Evolutionary conservation across 129 eudicot genomes (phyloP).

Genomic region (Lonicera japonica): DNA sequence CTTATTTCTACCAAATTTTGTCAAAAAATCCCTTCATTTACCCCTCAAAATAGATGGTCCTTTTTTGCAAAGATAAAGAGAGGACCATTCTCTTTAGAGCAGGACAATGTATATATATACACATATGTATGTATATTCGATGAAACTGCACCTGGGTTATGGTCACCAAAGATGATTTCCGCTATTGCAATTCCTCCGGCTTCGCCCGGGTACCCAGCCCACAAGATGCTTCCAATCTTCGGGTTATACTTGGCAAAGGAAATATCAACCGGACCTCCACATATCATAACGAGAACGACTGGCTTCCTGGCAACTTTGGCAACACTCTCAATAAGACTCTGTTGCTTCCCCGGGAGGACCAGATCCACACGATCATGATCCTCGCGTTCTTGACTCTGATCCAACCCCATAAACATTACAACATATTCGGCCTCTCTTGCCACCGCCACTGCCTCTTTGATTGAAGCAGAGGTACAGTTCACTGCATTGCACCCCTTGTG

Average conservation of each 20-base stretch:
- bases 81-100: too few relatives aligned
- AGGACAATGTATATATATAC: too few relatives aligned
- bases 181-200: constrained; percentile 87
- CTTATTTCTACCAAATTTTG: too few relatives aligned
- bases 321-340: constrained; percentile 42
- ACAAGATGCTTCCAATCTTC: constrained; percentile 79
- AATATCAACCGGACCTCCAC: constrained; percentile 93
- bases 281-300: constrained; percentile 66
- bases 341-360: constrained; percentile 77
- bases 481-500: constrained; percentile 61
- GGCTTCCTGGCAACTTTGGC: constrained; percentile 73
- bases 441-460: constrained; percentile 38
- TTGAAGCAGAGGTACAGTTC: constrained; percentile 42
- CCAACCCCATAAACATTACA: constrained; percentile 89
- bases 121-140: too few relatives aligned
- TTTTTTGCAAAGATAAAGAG: too few relatives aligned
- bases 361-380: constrained; percentile 60
- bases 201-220: constrained; percentile 99
- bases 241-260: constrained; percentile 68
- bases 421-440: constrained; percentile 69
- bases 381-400: constrained; percentile 73
- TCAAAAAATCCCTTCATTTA: too few relatives aligned
- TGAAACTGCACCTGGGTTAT: constrained; percentile 70
- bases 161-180: constrained; percentile 79
- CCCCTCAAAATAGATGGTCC: too few relatives aligned